These are phyloP conservation scores for Torulaspora globosa DNA, from an alignment of 1,139 yeast genomes.

Conservation along the genomic window DNA sequence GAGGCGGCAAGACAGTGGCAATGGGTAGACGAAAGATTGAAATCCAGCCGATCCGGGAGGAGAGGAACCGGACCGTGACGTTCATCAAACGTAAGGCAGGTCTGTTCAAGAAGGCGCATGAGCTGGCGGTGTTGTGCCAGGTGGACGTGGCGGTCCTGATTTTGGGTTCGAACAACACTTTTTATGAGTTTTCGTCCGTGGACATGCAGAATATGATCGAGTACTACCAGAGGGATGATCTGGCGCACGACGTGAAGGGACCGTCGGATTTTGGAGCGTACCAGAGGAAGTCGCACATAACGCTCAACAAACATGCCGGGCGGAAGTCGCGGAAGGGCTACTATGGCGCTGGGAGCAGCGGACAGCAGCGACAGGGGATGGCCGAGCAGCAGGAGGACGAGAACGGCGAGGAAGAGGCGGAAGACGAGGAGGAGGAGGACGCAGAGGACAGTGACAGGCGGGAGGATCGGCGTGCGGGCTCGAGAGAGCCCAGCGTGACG, in stretches of 20 bases:
- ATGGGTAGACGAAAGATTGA: conserved; percentile 98
- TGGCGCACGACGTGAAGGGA: conserved; percentile 54
- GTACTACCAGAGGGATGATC: conserved; percentile 43
- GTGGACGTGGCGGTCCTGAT: conserved; percentile 90
- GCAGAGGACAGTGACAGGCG: conserved; percentile 21
- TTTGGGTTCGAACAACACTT: conserved; percentile 70
- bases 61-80: conserved; percentile 82
- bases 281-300: conserved; percentile 28
- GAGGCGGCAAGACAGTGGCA: background rate
- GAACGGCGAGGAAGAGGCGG: conserved; percentile 30
- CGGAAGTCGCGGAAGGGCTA: conserved; percentile 11
- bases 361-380: conserved; percentile 18
- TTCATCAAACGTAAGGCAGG: conserved; percentile 95
- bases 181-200: conserved; percentile 77
- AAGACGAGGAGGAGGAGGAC: conserved; percentile 27
- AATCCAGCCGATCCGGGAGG: conserved; percentile 86
- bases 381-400: conserved; percentile 16
- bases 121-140: conserved; percentile 84
- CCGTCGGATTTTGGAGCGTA: conserved; percentile 54
- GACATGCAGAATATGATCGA: conserved; percentile 59
- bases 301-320: conserved; percentile 29
- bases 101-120: conserved; percentile 92
- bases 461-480: background rate
- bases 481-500: background rate
- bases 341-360: background rate